These are phyloP conservation scores for Geotrichum citri-aurantii DNA, from an alignment of 1,139 yeast species.

Conservation along the genomic window DNA sequence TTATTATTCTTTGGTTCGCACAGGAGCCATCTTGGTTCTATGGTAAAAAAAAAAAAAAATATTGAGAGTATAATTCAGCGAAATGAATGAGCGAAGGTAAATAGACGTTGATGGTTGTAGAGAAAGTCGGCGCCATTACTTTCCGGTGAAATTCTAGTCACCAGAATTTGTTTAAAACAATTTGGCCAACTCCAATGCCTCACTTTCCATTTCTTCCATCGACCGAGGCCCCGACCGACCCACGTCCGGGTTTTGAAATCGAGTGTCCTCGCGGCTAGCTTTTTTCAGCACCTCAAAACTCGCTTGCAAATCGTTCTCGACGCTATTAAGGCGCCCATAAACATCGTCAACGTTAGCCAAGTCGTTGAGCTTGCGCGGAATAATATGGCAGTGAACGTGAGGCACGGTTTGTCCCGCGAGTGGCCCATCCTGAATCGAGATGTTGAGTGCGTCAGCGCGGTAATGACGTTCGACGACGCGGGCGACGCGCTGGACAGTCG, in stretches of 20 bases:
- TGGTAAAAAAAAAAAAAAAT: too few species aligned
- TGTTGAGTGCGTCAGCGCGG: conserved; percentile 73
- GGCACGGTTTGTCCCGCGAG: conserved; percentile 94
- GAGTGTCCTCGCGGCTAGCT: conserved; percentile 7
- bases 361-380: conserved; percentile 68
- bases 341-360: conserved; percentile 59
- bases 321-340: conserved; percentile 53
- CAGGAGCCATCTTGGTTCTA: neutral
- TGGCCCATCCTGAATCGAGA: conserved; percentile 93
- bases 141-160: neutral
- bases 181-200: conserved; percentile 49
- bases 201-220: conserved; percentile 56
- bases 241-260: conserved; percentile 34
- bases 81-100: neutral
- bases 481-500: conserved; percentile 66
- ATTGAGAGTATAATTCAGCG: too few species aligned
- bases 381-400: conserved; percentile 87
- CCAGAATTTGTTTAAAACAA: conserved; percentile 33
- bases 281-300: conserved; percentile 9
- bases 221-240: conserved; percentile 41
- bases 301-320: conserved; percentile 42
- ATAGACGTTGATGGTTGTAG: neutral
- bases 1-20: neutral
- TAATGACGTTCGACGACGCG: conserved; percentile 57
- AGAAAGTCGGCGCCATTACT: neutral